Percentiles rank a stretch among this genome's conserved stretches.
phyloP scores from a whole-genome alignment of 1,284 basidiomycete species.

The Cystobasidium slooffiae region DNA sequence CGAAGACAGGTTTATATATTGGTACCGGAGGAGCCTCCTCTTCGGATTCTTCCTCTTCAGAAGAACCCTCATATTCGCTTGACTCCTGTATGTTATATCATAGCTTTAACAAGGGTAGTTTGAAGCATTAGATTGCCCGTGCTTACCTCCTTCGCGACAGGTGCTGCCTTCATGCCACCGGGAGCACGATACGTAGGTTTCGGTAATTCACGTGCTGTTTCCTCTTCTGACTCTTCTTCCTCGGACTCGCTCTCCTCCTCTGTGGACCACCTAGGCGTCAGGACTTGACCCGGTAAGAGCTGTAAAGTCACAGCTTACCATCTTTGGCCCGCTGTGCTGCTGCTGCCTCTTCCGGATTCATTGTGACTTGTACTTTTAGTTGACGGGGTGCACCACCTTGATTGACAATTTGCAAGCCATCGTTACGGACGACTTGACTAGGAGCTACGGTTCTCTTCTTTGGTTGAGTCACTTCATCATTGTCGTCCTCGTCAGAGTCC shows the following conservation, averaged over 20 bases:
- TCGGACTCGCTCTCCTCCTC: constrained; percentile 65
- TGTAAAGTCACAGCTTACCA: neutral
- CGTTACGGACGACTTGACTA: constrained; percentile 5
- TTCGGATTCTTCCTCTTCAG: constrained; percentile 56
- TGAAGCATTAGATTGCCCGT: neutral
- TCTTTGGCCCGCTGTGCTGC: constrained; percentile 18
- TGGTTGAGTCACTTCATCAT: neutral
- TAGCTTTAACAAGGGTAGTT: neutral
- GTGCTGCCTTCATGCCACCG: constrained; percentile 6
- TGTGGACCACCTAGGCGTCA: neutral
- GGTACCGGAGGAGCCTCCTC: constrained; percentile 61
- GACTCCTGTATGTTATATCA: constrained; percentile 37
- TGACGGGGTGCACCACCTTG: constrained; percentile 24
- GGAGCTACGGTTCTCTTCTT: constrained; percentile 18
- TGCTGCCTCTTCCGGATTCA: constrained; percentile 19
- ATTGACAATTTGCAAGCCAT: constrained; percentile 36
- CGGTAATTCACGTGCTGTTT: constrained; percentile 60
- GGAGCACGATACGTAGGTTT: constrained; percentile 37
- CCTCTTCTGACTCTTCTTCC: constrained; percentile 58
- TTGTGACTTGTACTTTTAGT: constrained; percentile 40
- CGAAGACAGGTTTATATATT: constrained; percentile 82
- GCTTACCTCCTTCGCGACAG: constrained; percentile 19
- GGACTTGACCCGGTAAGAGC: neutral
- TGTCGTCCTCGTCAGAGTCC: constrained; percentile 15
- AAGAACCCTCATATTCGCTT: constrained; percentile 46